These are phyloP conservation scores for Aspergillus transmontanensis DNA, from an alignment of 2,329 filamentous ascomycete species.

Conservation along the genomic window DNA sequence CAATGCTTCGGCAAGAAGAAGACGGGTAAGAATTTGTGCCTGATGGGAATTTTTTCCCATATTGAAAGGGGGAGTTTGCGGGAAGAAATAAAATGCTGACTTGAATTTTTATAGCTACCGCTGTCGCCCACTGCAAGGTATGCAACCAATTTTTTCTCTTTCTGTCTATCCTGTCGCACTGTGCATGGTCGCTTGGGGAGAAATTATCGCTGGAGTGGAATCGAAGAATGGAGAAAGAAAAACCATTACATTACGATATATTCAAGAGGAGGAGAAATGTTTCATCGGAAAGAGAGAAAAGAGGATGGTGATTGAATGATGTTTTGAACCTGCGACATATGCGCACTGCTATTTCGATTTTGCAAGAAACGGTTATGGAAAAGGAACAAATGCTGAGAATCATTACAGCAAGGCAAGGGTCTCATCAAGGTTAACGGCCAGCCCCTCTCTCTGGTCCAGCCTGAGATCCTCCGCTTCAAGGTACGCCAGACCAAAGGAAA, in stretches of 20 bases:
- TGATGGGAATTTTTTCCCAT: constrained; percentile 9
- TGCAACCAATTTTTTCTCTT: constrained; percentile 33
- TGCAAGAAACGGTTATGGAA: background rate
- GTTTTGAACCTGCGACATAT: constrained; percentile 8
- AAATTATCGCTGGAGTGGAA: background rate
- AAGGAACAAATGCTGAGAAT: constrained; percentile 31
- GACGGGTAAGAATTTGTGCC: constrained; percentile 56
- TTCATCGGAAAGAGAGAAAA: constrained; percentile 9
- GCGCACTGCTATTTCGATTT: background rate
- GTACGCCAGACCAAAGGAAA: constrained; percentile 48
- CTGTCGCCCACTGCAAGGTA: constrained; percentile 93
- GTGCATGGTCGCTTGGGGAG: background rate
- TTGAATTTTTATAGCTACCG: constrained; percentile 62
- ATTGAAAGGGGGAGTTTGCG: constrained; percentile 2
- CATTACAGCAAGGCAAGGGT: constrained; percentile 71
- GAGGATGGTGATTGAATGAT: background rate
- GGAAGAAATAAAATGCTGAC: constrained; percentile 14
- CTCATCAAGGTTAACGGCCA: constrained; percentile 99
- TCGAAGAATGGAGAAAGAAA: background rate
- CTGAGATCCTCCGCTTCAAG: constrained; percentile 98
- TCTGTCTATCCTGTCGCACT: constrained; percentile 8
- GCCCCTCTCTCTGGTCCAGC: constrained; percentile 90
- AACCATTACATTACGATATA: background rate
- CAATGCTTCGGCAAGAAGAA: constrained; percentile 99
- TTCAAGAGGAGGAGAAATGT: constrained; percentile 16